Base-by-base conservation (phyloP, 257 asterid genomes). In the Anisodus acutangulus region DNA sequence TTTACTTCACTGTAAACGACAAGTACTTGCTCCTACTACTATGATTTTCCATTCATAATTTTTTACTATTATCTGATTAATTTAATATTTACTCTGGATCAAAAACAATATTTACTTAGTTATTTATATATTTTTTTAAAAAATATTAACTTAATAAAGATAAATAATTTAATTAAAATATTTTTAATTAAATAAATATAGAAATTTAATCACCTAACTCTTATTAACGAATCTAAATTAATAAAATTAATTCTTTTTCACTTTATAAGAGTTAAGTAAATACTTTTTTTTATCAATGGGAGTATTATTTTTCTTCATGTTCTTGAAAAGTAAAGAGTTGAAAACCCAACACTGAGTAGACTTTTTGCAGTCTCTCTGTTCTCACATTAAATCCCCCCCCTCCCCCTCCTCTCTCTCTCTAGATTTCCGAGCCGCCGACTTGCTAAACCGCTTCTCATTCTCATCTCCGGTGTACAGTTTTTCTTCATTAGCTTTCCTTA, bases 341-440 rank as follows among this genome's bases (percentile, higher is more conserved):
- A 82, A 85, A 88, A 85, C 87, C 88, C 78, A 83, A 85, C 70
- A 79, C 72, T 64, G n/a, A 26, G 87, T 82, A 83, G 90, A 87
- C 88, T 87, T 62, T 87, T 87, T 51, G 54, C 71, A 39, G 60
- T 80, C 85, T 83, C 86, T 70, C 86, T 70, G 64, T 86, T 47
- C 43, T 35, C 83, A 43, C 87, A 59, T 60, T 67, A 69, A 76
- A 63, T 76, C 83, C 57, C 85, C 41, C 83, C 62, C 49, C 45
- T 35, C n/a, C 35, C 80, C 66, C 6, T 66, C 87, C 80, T 74
- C 6, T 66, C 87, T 68, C 88, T 85, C 85, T 86, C 85, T 82
- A 2, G 43, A 16, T 82, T 63, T 59, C 84, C 63, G 54, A 53
- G 72, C 66, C 60, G 86, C 88, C 87, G 88, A 54, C 81, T 49